Percentiles rank a stretch among this genome's conserved stretches.
Conservation (phyloP, 164 flowering plant genomes). For the Protea cynaroides region DNA sequence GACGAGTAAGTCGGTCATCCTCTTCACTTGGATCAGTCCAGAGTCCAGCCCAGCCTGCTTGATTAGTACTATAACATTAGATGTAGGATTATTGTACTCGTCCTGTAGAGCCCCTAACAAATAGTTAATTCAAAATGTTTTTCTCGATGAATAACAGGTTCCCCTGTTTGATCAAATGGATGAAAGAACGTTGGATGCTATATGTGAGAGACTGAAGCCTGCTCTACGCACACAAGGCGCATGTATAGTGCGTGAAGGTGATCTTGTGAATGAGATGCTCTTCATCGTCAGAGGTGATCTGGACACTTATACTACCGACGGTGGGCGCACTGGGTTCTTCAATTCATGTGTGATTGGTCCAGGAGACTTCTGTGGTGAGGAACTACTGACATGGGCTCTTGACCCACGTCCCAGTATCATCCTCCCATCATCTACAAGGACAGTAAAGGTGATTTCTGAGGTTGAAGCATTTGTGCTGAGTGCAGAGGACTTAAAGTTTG, state of each 20-base stretch:
- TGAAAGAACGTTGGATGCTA: conserved; percentile 82
- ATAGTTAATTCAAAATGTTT: too few relatives aligned
- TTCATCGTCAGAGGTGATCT: conserved; percentile 88
- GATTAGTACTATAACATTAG: too few relatives aligned
- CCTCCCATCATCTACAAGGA: conserved; percentile 84
- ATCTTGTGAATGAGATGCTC: conserved; percentile 87
- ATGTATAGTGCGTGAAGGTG: conserved; percentile 78
- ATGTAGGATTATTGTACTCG: too few relatives aligned
- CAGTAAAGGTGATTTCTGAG: conserved; percentile 72
- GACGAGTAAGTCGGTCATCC: conserved; percentile 48
- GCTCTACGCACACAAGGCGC: conserved; percentile 74
- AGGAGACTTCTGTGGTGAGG: conserved; percentile 97
- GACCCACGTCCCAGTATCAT: conserved; percentile 61
- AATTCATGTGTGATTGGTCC: conserved; percentile 75
- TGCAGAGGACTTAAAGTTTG: conserved; percentile 84
- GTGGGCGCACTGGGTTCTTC: conserved; percentile 94
- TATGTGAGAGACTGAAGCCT: conserved; percentile 91
- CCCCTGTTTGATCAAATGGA: conserved; percentile 95
- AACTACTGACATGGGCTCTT: conserved; percentile 88
- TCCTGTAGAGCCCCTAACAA: too few relatives aligned
- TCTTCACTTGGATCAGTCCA: too few relatives aligned
- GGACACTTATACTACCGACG: conserved; percentile 85
- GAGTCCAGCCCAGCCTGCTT: neutral
- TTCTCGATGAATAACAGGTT: conserved; percentile 38
- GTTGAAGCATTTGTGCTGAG: conserved; percentile 83